Evolutionary conservation across 2,329 filamentous ascomycete genomes (phyloP).

Genomic region (Penicillium sp.): DNA sequence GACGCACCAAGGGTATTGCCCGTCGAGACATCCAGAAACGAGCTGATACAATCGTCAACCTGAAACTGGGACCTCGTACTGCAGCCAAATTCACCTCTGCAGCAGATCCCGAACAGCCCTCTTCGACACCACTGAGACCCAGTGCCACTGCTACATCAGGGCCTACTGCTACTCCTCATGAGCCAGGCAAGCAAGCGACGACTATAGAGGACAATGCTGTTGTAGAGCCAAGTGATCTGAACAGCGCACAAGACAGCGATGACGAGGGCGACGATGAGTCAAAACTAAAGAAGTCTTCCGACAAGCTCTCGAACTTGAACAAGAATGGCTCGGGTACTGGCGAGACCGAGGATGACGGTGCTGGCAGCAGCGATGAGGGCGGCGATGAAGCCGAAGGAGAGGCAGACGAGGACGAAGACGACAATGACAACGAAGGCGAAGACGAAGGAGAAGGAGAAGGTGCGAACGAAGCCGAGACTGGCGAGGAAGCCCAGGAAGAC

Average conservation of each 20-base stretch:
- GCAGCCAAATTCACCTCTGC: conserved; percentile 21
- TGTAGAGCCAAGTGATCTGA: conserved; percentile 31
- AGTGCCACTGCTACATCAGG: conserved; percentile 20
- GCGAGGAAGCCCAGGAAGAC: conserved; percentile 11
- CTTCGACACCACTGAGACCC: conserved; percentile 9
- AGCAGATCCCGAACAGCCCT: conserved; percentile 21
- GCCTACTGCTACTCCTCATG: conserved; percentile 44
- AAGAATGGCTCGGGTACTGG: conserved; percentile 20
- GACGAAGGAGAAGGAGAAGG: conserved; percentile 11
- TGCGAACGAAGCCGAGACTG: conserved; percentile 9
- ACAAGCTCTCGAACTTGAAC: conserved; percentile 25
- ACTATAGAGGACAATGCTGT: conserved; percentile 1
- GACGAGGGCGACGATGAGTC: conserved; percentile 58
- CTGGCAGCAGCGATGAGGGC: conserved; percentile 19
- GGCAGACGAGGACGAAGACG: conserved; percentile 14
- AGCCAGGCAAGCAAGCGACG: conserved; percentile 4
- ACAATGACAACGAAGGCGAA: conserved; percentile 11
- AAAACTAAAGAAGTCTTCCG: conserved; percentile 25
- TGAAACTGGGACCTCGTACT: conserved; percentile 30
- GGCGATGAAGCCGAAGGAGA: conserved; percentile 14
- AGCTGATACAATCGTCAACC: conserved; percentile 53
- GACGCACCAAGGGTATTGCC: conserved; percentile 54
- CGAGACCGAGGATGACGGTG: conserved; percentile 22
- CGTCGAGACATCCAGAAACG: conserved; percentile 55
- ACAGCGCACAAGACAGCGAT: conserved; percentile 60